phyloP scores from a whole-genome alignment of 768 basidiomycete genomes.

The Serendipita sp. region DNA sequence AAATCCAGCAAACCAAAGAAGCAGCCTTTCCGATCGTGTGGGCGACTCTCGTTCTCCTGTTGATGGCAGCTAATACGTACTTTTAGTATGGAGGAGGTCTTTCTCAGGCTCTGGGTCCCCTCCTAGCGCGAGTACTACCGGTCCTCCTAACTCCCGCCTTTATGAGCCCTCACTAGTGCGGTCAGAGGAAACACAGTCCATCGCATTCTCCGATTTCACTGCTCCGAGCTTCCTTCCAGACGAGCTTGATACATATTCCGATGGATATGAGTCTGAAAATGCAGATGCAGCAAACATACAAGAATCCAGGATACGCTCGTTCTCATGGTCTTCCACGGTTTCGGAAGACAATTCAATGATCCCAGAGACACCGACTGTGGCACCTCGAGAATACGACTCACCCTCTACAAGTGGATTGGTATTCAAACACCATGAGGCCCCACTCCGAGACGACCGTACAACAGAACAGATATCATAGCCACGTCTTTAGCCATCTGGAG shows the following conservation, averaged over 20 bases:
- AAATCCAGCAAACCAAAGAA: background rate
- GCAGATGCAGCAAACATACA: background rate
- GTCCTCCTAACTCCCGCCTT: background rate
- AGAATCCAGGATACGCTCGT: background rate
- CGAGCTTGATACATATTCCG: background rate
- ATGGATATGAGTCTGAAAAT: background rate
- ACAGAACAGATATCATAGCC: too few species aligned
- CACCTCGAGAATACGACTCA: too few species aligned
- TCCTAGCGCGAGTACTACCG: background rate
- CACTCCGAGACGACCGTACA: too few species aligned
- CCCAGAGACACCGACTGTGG: too few species aligned
- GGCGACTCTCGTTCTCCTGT: too few species aligned
- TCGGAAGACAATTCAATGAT: background rate
- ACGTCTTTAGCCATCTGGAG: too few species aligned
- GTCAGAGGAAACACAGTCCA: background rate
- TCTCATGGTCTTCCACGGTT: background rate
- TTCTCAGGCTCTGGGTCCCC: too few species aligned
- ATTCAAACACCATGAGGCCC: too few species aligned
- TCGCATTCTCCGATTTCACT: constrained; percentile 2
- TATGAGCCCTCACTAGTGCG: background rate
- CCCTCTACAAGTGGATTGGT: too few species aligned
- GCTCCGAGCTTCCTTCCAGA: background rate
- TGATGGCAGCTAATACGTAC: too few species aligned
- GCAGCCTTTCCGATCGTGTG: background rate
- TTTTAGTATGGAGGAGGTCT: too few species aligned